Base-by-base conservation (phyloP, 73 alveolate genomes). In the Breviolum minutum region DNA sequence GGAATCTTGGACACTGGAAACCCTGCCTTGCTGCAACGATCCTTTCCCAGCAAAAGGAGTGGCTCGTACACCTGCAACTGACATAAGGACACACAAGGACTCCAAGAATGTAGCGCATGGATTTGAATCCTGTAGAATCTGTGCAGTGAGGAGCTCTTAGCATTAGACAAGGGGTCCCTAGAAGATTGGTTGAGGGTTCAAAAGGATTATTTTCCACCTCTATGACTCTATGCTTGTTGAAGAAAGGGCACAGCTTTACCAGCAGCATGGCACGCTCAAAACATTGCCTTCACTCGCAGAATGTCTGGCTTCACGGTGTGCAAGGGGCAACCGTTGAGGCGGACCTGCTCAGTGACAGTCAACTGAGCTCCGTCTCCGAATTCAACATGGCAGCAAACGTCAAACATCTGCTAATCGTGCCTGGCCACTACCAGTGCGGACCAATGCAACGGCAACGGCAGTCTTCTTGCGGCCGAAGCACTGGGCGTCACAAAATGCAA, bases 251-350 rank as follows among this genome's bases (percentile, higher is more conserved):
- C 54, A 40, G 3, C 54, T 40, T 40, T 40, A 3, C 54, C 54
- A 40, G 54, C 54, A 40, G 0, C 54, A 40, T 71, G 24, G 29
- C 82, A 73, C 27, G 26, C 82, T 79, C 26, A 62, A 29, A 24
- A 8, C 64, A 27, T 13, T 60, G 95, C 96, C 96, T 90, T 90
- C 80, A 99, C 91, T 99, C 99, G 99, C 99, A 99, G 99, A 84
- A 99, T 95, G 99, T 99, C 99, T 91, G 99, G 99, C 99, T 99
- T 99, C 89, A 99, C 99, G 92, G 99, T 99, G 95, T 99, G 99
- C 96, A 99, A 99, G 64, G 99, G 99, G 95, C 99, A 99, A 61
- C 99, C 99, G 99, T 99, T 99, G 63, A 99, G 99, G 99, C 99
- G 99, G 98, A 99, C 93, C 91, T 90, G 96, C 20, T 13, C 73